Evolutionary conservation across 768 basidiomycete genomes (phyloP).

Genomic region (Trametes cingulata): DNA sequence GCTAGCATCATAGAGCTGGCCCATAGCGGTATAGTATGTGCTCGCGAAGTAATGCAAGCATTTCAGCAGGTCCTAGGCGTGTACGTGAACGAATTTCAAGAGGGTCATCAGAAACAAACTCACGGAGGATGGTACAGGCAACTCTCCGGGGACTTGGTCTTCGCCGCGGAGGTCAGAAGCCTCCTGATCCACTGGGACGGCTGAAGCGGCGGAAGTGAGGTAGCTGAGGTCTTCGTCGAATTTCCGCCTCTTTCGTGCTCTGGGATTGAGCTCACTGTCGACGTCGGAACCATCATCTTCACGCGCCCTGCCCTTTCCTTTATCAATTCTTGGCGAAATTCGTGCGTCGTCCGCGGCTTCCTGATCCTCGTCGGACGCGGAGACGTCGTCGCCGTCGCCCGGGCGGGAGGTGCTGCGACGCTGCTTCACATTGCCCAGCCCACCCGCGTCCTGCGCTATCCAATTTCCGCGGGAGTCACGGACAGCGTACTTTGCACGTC

Average conservation of each 20-base stretch:
- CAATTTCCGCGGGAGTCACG: conserved; percentile 59
- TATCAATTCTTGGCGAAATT: conserved; percentile 26
- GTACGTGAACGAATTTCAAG: not conserved
- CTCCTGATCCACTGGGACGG: not conserved
- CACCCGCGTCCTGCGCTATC: conserved; percentile 68
- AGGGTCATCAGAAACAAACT: conserved; percentile 21
- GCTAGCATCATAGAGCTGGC: conserved; percentile 55
- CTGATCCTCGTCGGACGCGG: conserved; percentile 27
- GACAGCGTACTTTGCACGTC: conserved; percentile 38
- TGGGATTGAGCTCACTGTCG: conserved; percentile 24
- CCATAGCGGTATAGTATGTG: conserved; percentile 61
- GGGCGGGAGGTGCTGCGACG: conserved; percentile 30
- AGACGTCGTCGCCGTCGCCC: conserved; percentile 22
- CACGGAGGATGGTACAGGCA: conserved; percentile 52
- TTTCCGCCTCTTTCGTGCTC: conserved; percentile 44
- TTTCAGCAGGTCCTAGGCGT: conserved; percentile 49
- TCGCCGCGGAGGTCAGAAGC: not conserved
- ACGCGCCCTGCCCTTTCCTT: conserved; percentile 26
- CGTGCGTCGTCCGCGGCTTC: conserved; percentile 24
- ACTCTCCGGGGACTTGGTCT: conserved; percentile 5
- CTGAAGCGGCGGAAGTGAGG: conserved; percentile 39
- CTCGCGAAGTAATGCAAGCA: conserved; percentile 53
- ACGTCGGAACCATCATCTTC: conserved; percentile 13
- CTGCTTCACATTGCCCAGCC: conserved; percentile 43
- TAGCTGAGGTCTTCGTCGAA: conserved; percentile 57